A percentile compares a stretch with the other conserved stretches of the same genome.
phyloP scores from a whole-genome alignment of 2,329 filamentous ascomycete species.

The Emericellopsis cladophorae region DNA sequence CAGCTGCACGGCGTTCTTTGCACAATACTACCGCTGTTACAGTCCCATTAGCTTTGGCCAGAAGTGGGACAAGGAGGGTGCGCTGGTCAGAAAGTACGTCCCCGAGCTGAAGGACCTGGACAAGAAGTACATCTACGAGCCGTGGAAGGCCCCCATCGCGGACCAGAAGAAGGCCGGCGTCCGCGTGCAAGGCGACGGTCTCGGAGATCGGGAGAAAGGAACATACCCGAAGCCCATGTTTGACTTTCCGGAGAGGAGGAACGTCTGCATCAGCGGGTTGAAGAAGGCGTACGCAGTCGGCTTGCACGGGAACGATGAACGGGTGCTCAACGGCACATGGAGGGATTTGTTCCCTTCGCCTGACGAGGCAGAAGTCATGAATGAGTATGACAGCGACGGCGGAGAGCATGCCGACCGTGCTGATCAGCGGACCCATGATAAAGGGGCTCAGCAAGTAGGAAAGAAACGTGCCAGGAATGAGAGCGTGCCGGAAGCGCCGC shows the following conservation, averaged over 20 bases:
- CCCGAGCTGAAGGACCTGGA: conserved; percentile 52
- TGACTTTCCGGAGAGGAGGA: conserved; percentile 52
- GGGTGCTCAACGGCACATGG: conserved; percentile 49
- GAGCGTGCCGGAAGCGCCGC: conserved; percentile 1
- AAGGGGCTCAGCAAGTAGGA: conserved; percentile 1
- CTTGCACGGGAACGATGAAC: conserved; percentile 49
- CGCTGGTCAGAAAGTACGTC: conserved; percentile 51
- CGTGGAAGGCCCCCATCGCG: conserved; percentile 57
- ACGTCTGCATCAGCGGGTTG: conserved; percentile 52
- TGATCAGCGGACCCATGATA: conserved; percentile 5
- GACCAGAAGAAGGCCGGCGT: conserved; percentile 61
- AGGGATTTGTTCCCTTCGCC: conserved; percentile 27
- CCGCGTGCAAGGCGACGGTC: conserved; percentile 41
- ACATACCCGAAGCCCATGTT: conserved; percentile 68
- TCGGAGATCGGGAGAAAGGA: conserved; percentile 25
- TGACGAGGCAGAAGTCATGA: conserved; percentile 25
- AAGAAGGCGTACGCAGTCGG: conserved; percentile 57
- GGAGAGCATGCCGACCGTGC: conserved; percentile 18
- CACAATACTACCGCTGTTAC: conserved; percentile 60
- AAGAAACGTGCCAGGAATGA: conserved; percentile 1
- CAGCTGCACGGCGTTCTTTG: conserved; percentile 62
- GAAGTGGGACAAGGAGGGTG: conserved; percentile 62
- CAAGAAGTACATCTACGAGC: conserved; percentile 66
- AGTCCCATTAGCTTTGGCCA: conserved; percentile 58
- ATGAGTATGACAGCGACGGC: conserved; percentile 17